phyloP scores from a whole-genome alignment of 192 early-diverging fungal species.

The Geranomyces variabilis region DNA sequence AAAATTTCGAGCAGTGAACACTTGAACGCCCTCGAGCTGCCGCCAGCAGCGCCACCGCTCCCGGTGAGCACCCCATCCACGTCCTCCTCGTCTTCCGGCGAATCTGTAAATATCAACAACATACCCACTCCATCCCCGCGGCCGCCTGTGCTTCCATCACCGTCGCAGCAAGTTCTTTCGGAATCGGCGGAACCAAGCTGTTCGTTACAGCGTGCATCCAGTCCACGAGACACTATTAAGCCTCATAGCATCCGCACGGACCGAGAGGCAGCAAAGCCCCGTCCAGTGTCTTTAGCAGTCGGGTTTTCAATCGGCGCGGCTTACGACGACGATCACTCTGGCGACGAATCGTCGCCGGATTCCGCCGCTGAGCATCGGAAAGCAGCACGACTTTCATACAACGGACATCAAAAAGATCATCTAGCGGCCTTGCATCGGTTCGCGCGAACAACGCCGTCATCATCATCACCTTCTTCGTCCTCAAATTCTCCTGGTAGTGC shows the following conservation, averaged over 20 bases:
- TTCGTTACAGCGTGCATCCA: not conserved
- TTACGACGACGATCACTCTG: not conserved
- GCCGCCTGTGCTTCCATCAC: not conserved
- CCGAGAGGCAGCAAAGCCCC: not conserved
- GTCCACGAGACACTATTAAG: not conserved
- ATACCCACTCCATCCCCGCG: not conserved
- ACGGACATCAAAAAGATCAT: constrained; percentile 36
- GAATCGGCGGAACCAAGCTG: not conserved
- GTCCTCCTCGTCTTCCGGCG: not conserved
- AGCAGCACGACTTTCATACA: constrained; percentile 31
- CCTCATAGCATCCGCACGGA: not conserved
- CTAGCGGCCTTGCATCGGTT: constrained; percentile 27
- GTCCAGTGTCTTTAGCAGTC: constrained; percentile 18
- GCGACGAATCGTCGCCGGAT: not conserved
- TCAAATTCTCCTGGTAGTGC: not conserved
- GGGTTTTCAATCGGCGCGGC: constrained; percentile 18
- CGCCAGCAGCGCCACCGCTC: not conserved
- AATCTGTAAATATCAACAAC: not conserved
- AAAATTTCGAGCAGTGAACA: too few relatives aligned
- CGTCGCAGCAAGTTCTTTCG: not conserved
- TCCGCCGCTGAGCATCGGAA: constrained; percentile 2
- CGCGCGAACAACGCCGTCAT: not conserved
- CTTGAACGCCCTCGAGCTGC: not conserved
- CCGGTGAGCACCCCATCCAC: not conserved
- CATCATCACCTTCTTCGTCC: not conserved